phyloP scores from a whole-genome alignment of 2,329 filamentous ascomycete genomes.

The Trichoderma harzianum region DNA sequence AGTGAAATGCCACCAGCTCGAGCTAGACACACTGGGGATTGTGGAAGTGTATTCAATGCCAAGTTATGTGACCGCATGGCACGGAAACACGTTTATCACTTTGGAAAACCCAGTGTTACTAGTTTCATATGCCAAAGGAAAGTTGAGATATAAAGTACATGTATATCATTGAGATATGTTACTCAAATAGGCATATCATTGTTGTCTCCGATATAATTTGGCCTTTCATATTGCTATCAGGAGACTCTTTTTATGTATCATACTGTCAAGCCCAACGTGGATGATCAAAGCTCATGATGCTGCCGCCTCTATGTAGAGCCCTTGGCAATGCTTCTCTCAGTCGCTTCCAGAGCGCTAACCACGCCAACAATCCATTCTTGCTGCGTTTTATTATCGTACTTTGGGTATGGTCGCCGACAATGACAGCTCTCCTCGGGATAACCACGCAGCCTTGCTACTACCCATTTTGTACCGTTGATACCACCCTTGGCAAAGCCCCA shows the following conservation, averaged over 20 bases:
- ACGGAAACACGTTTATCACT: background rate
- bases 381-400: slow-evolving; percentile 38
- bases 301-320: background rate
- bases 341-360: slow-evolving; percentile 25
- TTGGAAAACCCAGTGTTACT: background rate
- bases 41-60: background rate
- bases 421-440: slow-evolving; percentile 50
- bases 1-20: background rate
- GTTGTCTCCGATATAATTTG: background rate
- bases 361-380: slow-evolving; percentile 23
- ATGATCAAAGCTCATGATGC: background rate
- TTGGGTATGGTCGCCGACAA: slow-evolving; percentile 53
- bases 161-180: background rate
- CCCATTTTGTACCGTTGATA: slow-evolving; percentile 60
- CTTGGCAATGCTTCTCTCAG: slow-evolving; percentile 24
- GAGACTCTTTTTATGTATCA: background rate
- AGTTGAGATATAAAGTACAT: background rate
- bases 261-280: background rate
- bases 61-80: background rate
- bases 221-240: background rate
- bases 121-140: background rate
- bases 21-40: background rate
- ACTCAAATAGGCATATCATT: background rate
- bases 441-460: slow-evolving; percentile 52
- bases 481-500: slow-evolving; percentile 56